Evolutionary conservation across 768 basidiomycete genomes (phyloP).

Genomic region (Mycena maculata): DNA sequence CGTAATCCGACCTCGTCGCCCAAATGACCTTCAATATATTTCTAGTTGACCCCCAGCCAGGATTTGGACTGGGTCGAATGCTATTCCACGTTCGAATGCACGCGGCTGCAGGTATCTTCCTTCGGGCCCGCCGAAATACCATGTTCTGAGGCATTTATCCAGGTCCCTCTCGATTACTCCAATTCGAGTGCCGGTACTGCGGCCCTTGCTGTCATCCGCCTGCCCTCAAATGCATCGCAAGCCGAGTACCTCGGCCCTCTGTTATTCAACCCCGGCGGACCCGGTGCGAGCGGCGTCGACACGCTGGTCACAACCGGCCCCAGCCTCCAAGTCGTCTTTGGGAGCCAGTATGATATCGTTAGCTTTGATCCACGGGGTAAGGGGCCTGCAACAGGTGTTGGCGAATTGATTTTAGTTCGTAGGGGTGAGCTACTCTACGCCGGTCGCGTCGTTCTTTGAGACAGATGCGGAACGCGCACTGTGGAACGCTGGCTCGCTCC

Average conservation of each 20-base stretch:
- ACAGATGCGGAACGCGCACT: conserved; percentile 25
- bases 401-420: background rate
- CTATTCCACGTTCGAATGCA: background rate
- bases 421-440: conserved; percentile 29
- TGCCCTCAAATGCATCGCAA: conserved; percentile 7
- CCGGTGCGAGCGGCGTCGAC: conserved; percentile 27
- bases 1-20: background rate
- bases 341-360: conserved; percentile 23
- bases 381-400: background rate
- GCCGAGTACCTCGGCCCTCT: conserved; percentile 18
- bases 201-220: conserved; percentile 18
- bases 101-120: background rate
- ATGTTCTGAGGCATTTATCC: background rate
- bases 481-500: conserved; percentile 18
- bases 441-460: conserved; percentile 24
- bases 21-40: background rate
- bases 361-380: conserved; percentile 31
- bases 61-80: background rate
- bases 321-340: conserved; percentile 10
- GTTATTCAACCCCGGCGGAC: conserved; percentile 30
- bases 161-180: conserved; percentile 30
- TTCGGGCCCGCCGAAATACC: background rate
- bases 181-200: conserved; percentile 2
- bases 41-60: background rate
- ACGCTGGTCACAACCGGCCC: background rate